Percentiles rank a stretch among this genome's conserved stretches.
Evolutionary conservation across 2,329 filamentous ascomycete genomes (phyloP).

Genomic region (Trichoderma sp.): DNA sequence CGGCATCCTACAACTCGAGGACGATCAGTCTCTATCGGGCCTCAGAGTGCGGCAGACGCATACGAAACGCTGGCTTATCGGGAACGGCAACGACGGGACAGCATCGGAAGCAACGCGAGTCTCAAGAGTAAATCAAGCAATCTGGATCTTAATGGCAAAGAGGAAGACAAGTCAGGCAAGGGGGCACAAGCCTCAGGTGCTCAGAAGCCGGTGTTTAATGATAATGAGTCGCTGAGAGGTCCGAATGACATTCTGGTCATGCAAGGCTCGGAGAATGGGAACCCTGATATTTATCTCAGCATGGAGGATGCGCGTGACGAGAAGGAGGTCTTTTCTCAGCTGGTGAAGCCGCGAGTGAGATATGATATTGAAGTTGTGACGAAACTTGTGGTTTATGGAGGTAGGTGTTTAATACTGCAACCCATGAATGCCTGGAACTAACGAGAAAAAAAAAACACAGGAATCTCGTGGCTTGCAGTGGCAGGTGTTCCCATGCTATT

Average conservation of each 20-base stretch:
- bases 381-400: slow-evolving; percentile 90
- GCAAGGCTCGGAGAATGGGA: slow-evolving; percentile 31
- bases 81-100: slow-evolving; percentile 59
- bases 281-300: slow-evolving; percentile 31
- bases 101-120: slow-evolving; percentile 51
- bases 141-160: slow-evolving; percentile 39
- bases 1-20: slow-evolving; percentile 67
- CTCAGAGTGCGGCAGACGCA: slow-evolving; percentile 92
- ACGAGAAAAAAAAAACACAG: slow-evolving; percentile 39
- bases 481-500: slow-evolving; percentile 73
- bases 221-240: slow-evolving; percentile 73
- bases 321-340: slow-evolving; percentile 75
- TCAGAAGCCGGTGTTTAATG: slow-evolving; percentile 48
- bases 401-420: slow-evolving; percentile 46
- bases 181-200: slow-evolving; percentile 43
- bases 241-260: slow-evolving; percentile 51
- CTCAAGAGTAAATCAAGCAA: slow-evolving; percentile 44
- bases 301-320: slow-evolving; percentile 57
- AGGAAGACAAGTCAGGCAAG: slow-evolving; percentile 38
- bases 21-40: slow-evolving; percentile 83
- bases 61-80: slow-evolving; percentile 94
- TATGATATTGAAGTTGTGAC: slow-evolving; percentile 99
- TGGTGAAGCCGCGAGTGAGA: slow-evolving; percentile 82
- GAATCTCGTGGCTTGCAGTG: slow-evolving; percentile 78
- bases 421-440: slow-evolving; percentile 14